Base-by-base conservation (phyloP, 2,329 filamentous ascomycete genomes). In the Dactylellina parvicollis region DNA sequence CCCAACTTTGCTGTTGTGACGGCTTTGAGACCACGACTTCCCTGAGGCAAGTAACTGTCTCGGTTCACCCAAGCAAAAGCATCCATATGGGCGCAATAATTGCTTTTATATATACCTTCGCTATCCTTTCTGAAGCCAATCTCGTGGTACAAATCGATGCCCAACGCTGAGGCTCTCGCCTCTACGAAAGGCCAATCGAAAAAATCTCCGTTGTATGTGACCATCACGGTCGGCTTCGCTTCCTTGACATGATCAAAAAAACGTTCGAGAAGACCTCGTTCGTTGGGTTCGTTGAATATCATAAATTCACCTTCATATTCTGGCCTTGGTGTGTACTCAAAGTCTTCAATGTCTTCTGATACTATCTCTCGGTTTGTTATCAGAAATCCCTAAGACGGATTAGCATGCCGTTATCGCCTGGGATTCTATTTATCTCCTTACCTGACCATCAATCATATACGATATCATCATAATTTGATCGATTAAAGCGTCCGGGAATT, bases 401-500 rank as follows among this genome's bases (percentile, higher is more conserved):
- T 32, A 65, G 54, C 36, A 44, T 38, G n/a, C 28, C 20, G 30
- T 18, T 24, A 32, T 12, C 34, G 8, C 20, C 7, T 34, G 40
- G 0, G 12, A 20, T 24, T 44, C 8, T 22, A 28, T 44, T 24
- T 26, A 20, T 20, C 14, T 12, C 9, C 24, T 38, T 65, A 75
- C 75, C 57, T 96, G 93, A 0, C 95, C 96, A 78, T 99, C 95
- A 78, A 99, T 98, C 96, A 99, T 99, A 83, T 99, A 99, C 30
- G 96, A 99, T 80, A 99, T 94, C 95, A 99, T 99, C 93, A 99
- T 99, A 79, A 99, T 90, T 80, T 96, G 94, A 82, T 99, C 95
- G 75, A 96, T 89, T 2, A 92, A 87, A 1, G 95, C 89, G 79
- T 99, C 96, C 24, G 95, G 96, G 77, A 99, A 99, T 81, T 99